These are phyloP conservation scores for Didymella pinodella DNA, from an alignment of 2,329 filamentous ascomycete genomes.

Conservation along the genomic window DNA sequence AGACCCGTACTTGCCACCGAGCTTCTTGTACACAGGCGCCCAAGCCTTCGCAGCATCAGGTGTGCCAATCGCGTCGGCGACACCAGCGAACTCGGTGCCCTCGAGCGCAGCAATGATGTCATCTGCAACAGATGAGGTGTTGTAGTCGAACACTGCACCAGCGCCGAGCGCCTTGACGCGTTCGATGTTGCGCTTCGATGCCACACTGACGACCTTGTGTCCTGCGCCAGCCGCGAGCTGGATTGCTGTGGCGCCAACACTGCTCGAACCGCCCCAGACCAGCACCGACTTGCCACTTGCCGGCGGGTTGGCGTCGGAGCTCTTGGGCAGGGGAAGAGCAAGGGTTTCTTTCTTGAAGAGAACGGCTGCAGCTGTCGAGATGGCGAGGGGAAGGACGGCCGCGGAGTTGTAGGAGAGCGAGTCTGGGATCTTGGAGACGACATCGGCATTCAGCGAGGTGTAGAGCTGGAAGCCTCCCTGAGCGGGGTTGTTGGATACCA, in stretches of 20 bases:
- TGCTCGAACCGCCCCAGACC: constrained; percentile 61
- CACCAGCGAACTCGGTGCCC: constrained; percentile 53
- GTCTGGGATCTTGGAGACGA: constrained; percentile 51
- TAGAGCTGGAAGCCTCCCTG: constrained; percentile 50
- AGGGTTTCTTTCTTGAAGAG: constrained; percentile 54
- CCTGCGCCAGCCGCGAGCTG: constrained; percentile 55
- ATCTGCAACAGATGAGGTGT: constrained; percentile 39
- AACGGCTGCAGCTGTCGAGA: constrained; percentile 55
- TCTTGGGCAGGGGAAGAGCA: constrained; percentile 50
- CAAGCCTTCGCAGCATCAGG: constrained; percentile 34
- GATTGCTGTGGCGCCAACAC: constrained; percentile 54
- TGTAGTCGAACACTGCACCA: constrained; percentile 45
- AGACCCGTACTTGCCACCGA: constrained; percentile 41
- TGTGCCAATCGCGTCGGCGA: constrained; percentile 52
- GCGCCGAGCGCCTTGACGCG: constrained; percentile 43
- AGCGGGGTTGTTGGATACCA: constrained; percentile 30
- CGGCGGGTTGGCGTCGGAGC: constrained; percentile 43
- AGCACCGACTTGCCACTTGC: constrained; percentile 52
- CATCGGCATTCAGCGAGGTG: constrained; percentile 37
- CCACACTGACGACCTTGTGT: constrained; percentile 52
- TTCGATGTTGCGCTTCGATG: constrained; percentile 45
- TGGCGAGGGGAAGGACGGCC: constrained; percentile 54
- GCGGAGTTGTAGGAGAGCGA: constrained; percentile 51
- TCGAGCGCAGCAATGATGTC: constrained; percentile 53
- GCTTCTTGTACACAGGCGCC: constrained; percentile 40